These are phyloP conservation scores for Boletus eberwhitei DNA, from an alignment of 768 basidiomycete species.

Conservation along the genomic window DNA sequence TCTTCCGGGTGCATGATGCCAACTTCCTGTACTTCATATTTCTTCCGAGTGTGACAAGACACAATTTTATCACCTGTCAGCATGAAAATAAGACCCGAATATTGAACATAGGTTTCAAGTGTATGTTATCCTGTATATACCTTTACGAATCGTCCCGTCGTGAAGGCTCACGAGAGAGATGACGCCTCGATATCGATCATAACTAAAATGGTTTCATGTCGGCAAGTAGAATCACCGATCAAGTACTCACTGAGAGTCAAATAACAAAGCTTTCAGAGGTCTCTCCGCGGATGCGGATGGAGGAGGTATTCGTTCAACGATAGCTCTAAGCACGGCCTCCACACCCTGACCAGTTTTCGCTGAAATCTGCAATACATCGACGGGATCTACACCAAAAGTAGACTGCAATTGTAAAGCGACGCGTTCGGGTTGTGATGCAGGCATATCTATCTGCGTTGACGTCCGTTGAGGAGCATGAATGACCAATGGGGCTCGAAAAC, in stretches of 20 bases:
- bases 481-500: not conserved
- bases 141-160: slow-evolving; percentile 78
- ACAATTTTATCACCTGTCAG: slow-evolving; percentile 80
- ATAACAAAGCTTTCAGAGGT: slow-evolving; percentile 80
- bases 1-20: slow-evolving; percentile 92
- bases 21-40: slow-evolving; percentile 85
- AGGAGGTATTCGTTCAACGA: slow-evolving; percentile 81
- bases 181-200: slow-evolving; percentile 94
- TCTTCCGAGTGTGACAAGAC: slow-evolving; percentile 80
- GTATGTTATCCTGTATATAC: slow-evolving; percentile 34
- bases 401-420: slow-evolving; percentile 79
- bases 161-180: slow-evolving; percentile 86
- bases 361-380: slow-evolving; percentile 74
- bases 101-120: not conserved
- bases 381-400: slow-evolving; percentile 76
- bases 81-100: not conserved
- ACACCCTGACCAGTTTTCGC: slow-evolving; percentile 93
- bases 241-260: slow-evolving; percentile 79
- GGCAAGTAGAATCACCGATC: not conserved
- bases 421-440: slow-evolving; percentile 79
- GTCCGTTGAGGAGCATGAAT: not conserved
- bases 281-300: slow-evolving; percentile 53
- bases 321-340: slow-evolving; percentile 69
- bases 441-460: slow-evolving; percentile 75
- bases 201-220: slow-evolving; percentile 44